Percentiles rank a stretch among this genome's conserved stretches.
Evolutionary conservation across 2,329 filamentous ascomycete species (phyloP).

Genomic region (Aspergillus eucalypticola): DNA sequence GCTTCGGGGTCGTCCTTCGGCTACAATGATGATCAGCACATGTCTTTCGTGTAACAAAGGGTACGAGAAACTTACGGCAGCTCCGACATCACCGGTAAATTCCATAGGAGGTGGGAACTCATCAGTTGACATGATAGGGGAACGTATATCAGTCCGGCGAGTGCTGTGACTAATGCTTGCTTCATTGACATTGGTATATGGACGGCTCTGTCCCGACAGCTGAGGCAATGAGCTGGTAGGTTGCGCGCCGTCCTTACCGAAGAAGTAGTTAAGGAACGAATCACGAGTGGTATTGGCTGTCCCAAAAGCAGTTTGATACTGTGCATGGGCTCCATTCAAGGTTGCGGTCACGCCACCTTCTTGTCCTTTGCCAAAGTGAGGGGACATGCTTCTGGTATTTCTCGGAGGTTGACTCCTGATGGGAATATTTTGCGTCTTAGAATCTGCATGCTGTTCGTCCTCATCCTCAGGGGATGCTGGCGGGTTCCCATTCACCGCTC

Average conservation of each 20-base stretch:
- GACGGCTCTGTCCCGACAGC: conserved; percentile 53
- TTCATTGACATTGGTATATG: conserved; percentile 77
- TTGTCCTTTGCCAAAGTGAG: conserved; percentile 62
- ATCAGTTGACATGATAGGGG: conserved; percentile 47
- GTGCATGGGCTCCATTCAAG: conserved; percentile 65
- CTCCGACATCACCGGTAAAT: conserved; percentile 45
- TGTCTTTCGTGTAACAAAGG: not conserved
- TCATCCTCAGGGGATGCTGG: conserved; percentile 65
- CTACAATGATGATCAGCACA: conserved; percentile 22
- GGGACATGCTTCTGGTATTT: conserved; percentile 76
- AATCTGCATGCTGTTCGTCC: conserved; percentile 63
- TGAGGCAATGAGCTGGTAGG: conserved; percentile 47
- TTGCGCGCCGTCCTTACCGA: conserved; percentile 77
- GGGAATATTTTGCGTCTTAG: conserved; percentile 54
- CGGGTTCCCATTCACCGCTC: conserved; percentile 65
- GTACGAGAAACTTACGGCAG: conserved; percentile 48
- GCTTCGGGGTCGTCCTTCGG: conserved; percentile 64
- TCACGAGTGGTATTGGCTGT: conserved; percentile 69
- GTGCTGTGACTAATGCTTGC: conserved; percentile 82
- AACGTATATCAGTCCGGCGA: conserved; percentile 60
- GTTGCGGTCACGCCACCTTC: conserved; percentile 69
- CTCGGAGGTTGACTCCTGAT: conserved; percentile 64
- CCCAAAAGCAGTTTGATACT: conserved; percentile 64
- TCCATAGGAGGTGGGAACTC: conserved; percentile 42
- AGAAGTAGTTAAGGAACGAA: conserved; percentile 98